Percentiles rank a stretch among this genome's conserved stretches.
These are phyloP conservation scores for Cymbopogon flexuosus DNA, from an alignment of 202 grass and related monocot genomes.

Conservation along the genomic window DNA sequence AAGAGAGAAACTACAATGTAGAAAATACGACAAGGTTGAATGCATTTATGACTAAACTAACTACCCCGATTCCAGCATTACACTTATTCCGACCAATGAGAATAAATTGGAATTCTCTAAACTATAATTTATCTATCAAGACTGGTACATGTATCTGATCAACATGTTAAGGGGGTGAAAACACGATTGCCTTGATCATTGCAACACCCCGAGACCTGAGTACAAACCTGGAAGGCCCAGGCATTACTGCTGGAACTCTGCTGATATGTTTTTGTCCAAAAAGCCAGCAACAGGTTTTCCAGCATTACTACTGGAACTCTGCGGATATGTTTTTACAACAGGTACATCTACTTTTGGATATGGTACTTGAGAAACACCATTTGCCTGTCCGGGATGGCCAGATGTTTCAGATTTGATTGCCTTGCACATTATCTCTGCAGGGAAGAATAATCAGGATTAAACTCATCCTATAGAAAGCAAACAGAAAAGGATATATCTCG, in stretches of 20 bases:
- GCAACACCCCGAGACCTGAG: slow-evolving; percentile 30
- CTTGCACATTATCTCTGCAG: slow-evolving; percentile 29
- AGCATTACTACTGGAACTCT: slow-evolving; percentile 50
- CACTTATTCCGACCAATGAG: slow-evolving; percentile 37
- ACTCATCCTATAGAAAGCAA: slow-evolving; percentile 11
- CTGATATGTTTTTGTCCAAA: slow-evolving; percentile 37
- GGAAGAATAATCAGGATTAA: slow-evolving; percentile 25
- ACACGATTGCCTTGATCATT: slow-evolving; percentile 41
- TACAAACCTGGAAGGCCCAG: slow-evolving; percentile 31
- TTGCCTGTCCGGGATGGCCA: slow-evolving; percentile 38
- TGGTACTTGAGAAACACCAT: slow-evolving; percentile 41
- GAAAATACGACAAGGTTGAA: not conserved
- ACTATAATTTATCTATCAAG: slow-evolving; percentile 36
- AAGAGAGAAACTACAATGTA: not conserved
- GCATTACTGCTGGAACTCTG: not conserved
- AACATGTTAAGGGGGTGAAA: slow-evolving; percentile 30
- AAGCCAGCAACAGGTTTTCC: slow-evolving; percentile 31
- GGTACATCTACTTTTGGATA: slow-evolving; percentile 36
- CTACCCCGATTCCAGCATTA: slow-evolving; percentile 32
- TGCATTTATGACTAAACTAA: slow-evolving; percentile 33
- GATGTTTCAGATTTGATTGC: slow-evolving; percentile 38
- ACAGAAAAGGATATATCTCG: not conserved
- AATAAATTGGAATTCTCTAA: slow-evolving; percentile 27
- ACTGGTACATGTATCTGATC: slow-evolving; percentile 32
- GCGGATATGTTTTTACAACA: slow-evolving; percentile 37